Conservation (phyloP, 169 alveolate genomes). For the Perkinsus marinus region DNA sequence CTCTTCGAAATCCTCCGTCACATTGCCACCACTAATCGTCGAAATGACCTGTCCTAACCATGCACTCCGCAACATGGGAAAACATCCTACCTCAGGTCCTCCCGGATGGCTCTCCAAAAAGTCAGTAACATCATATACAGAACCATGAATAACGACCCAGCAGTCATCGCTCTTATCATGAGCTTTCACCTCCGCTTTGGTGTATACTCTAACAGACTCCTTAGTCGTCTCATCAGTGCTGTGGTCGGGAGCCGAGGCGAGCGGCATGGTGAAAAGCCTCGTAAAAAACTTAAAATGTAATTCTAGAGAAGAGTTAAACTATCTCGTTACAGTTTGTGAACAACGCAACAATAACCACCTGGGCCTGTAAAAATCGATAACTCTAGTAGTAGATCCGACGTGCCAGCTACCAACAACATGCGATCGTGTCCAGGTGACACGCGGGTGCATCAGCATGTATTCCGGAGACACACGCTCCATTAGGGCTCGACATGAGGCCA, state of each 20-base stretch:
- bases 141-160: constrained; percentile 47
- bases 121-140: constrained; percentile 47
- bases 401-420: no score
- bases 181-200: constrained; percentile 22
- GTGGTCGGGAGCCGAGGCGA: neutral
- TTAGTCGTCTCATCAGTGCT: neutral
- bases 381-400: no score
- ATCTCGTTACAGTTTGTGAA: no score
- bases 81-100: constrained; percentile 25
- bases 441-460: no score
- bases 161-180: constrained; percentile 37
- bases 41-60: neutral
- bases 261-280: neutral
- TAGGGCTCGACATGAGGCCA: neutral
- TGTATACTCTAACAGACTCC: neutral
- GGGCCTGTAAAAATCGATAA: neutral
- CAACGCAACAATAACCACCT: no score
- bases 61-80: neutral
- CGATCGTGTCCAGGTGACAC: no score
- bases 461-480: neutral
- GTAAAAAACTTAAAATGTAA: neutral
- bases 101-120: constrained; percentile 51
- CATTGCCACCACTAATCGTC: constrained; percentile 13
- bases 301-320: no score
- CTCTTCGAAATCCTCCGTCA: constrained; percentile 21